Evolutionary conservation across 164 flowering plant genomes (phyloP), one percentile per base, ranked within the genome.

Genomic region (Buxus sempervirens): DNA sequence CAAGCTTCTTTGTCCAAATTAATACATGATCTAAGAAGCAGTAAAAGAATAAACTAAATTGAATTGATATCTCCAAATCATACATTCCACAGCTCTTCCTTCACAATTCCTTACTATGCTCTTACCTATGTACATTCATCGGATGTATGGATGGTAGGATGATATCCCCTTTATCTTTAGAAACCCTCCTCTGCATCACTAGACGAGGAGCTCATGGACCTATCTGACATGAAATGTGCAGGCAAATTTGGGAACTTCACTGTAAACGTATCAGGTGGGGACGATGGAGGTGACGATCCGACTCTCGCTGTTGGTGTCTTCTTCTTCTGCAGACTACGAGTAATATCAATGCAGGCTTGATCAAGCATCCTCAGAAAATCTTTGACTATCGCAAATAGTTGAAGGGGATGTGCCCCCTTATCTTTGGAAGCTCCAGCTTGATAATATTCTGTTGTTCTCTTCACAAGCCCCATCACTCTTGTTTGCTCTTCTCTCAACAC

Each of bases 351-450:
- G 63, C 92, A 87, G 23, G 81, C 96, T 41, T 73, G 80, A 72
- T 90, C 97, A 58, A 90, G 96, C 88, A 78, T 85, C 53, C 72
- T 74, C 21, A 90, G 74, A 51, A 92, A 92, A 75, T 87, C 92
- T 60, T 82, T 86, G 27, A 92, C 85, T 21, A 88, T 81, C n/a
- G 72, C 79, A 65, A 92, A 92, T 63, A 92, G 53, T 22, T 87
- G 91, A 63, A 92, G 77, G 9, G 79, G 82, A 5, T 75, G 64
- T 20, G 67, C 63, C 22, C 62, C 79, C 65, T 74, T 83, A 18
- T 86, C 89, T 51, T 81, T 85, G 10, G 79, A 58, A 27, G 75
- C 79, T 60, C 88, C 90, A 18, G 88, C 80, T 70, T 87, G 97
- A 60, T 90, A 92, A 66, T 90, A 92, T 25, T 87, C 84, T 36